These are phyloP conservation scores for Rhizophagus sp. DNA, from an alignment of 192 early-diverging fungal species.

Conservation along the genomic window DNA sequence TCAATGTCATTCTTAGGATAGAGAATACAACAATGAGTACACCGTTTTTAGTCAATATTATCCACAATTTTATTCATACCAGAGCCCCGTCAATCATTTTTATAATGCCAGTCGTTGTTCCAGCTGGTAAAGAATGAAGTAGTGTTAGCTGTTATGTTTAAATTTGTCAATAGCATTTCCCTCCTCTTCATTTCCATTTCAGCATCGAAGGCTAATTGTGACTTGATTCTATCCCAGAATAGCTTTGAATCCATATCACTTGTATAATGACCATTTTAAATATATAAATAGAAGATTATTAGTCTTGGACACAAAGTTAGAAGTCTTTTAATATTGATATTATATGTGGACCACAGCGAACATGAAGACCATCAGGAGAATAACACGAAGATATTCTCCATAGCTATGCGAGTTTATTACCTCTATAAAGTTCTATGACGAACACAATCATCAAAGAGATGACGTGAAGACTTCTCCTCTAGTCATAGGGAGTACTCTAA, in stretches of 20 bases:
- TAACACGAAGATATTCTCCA: no score
- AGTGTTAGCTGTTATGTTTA: not conserved
- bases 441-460: no score
- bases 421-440: no score
- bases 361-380: no score
- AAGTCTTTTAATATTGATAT: no score
- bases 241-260: not conserved
- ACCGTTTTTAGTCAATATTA: not conserved
- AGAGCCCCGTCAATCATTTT: not conserved
- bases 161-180: not conserved
- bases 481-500: no score
- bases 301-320: no score
- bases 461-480: no score
- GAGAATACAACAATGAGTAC: not conserved
- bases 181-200: not conserved
- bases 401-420: no score
- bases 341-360: no score
- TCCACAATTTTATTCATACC: conserved; percentile 2
- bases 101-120: not conserved
- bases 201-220: not conserved
- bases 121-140: not conserved
- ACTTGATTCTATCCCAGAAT: not conserved
- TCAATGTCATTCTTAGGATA: not conserved
- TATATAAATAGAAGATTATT: no score
- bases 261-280: no score